Base-by-base conservation (phyloP, 352 stramenopile species). In the Phytophthora boehmeriae region DNA sequence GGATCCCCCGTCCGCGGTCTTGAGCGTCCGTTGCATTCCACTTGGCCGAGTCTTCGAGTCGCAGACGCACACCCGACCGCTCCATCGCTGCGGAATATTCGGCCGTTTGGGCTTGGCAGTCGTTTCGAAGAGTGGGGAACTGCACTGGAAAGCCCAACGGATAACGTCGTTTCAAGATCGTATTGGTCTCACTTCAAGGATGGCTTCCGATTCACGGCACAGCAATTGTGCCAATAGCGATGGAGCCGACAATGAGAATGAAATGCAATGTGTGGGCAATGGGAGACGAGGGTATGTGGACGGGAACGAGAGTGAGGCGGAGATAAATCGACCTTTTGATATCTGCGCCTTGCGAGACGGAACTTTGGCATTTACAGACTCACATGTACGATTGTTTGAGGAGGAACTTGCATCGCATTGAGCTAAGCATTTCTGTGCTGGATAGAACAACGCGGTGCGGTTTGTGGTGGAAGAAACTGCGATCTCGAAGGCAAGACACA, bases 381-480 rank as follows among this genome's bases (percentile, higher is more conserved):
- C 59, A 38, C 69, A 81, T 41, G 66, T 68, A 68, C 19, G 63
- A 32, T 19, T 48, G 25, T 30, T n/a, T n/a, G 16, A 8, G 46
- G 25, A 14, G 34, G 34, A 41, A 41, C 14, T 17, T 19, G 14
- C 34, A 5, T 41, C 2, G 34, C 34, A n/a, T 44, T 25, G 38
- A 16, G 9, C 38, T 56, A 55, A 43, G 8, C 19, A 4, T 22
- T 68, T 17, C n/a, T 38, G 27, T 23, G 11, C 1, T 58, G 1
- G 16, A 17, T 17, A 80, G 73, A 81, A 77, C 64, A 79, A 79
- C 28, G 73, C 66, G 10, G 70, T 79, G 19, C 70, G 70, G 14
- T 76, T 79, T 32, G 54, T 75, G 3, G 23, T 75, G 16, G 55
- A 45, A 19, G 55, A 54, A 34, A 25, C 43, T 17, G 17, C 17